Evolutionary conservation across 352 stramenopile species (phyloP), one percentile per base, ranked within the genome.

Genomic region (Globisporangium nodosum): DNA sequence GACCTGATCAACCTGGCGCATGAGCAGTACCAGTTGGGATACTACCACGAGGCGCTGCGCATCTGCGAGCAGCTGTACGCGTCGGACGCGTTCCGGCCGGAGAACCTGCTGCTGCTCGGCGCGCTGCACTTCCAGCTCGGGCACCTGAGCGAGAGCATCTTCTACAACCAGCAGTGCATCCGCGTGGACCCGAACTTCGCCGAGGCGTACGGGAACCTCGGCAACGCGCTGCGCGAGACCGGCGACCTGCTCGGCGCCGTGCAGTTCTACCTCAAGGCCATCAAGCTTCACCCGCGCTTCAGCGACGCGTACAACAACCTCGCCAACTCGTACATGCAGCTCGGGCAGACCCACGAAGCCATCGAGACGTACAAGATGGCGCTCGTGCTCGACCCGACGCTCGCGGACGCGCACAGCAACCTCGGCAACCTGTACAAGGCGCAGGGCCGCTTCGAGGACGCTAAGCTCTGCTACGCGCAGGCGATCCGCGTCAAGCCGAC

Each of bases 131-230:
- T 97, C 60, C 92, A 98, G 60, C 73, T 98, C 0, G 81, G 88
- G 20, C 96, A 98, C 68, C 88, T 96, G 51, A 85, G 73, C 8
- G 91, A 98, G 60, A 85, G 76, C 60, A 96, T 98, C 51, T 97
- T 97, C 64, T 98, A 97, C 81, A 98, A 97, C 66, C 89, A 98
- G 67, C 90, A 97, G 60, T 94, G 84, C 61, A 96, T 98, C 54
- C 81, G 88, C 46, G 79, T 98, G 57, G 90, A 96, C 39, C 90
- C 91, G 3, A 76, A 87, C 61, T 97, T 97, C 62, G 90, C 90
- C 21, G 93, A 98, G 56, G 94, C 92, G 2, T 97, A 97, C 53
- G 85, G 80, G 43, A 98, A 98, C 59, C 71, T 98, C 30, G 94
- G 91, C 54, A 98, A 98, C 64, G 90, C 91, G 40, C 78, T 98